Evolutionary conservation across 1,284 basidiomycete genomes (phyloP), one percentile per base, ranked within the genome.

Genomic region (Ustilago cynodontis): DNA sequence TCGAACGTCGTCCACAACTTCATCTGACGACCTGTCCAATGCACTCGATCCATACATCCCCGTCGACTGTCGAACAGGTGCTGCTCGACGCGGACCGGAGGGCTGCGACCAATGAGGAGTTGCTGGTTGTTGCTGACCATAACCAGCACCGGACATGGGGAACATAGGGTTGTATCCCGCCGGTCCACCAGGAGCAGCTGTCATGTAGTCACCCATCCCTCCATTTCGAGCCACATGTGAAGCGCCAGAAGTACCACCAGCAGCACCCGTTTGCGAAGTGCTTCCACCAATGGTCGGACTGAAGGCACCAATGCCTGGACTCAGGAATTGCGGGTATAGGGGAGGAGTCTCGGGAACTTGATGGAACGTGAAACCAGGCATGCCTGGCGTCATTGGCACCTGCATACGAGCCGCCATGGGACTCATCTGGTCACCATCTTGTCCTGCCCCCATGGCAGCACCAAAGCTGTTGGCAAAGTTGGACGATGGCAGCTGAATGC

Each of bases 321-420:
- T 83, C 45, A 87, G 82, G 60, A 87, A 83, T 14, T 85, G 84
- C 29, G 80, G 78, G 50, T 87, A 79, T 41, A 86, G 70, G 3
- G 87, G 87, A 1, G 87, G 87, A 16, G 87, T 87, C 57, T 86
- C 82, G 1, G 86, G 85, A 56, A 87, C 81, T 16, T 84, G 79
- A 16, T 86, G 85, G 50, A 87, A 86, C 0, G 85, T 82, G 65
- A 87, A 88, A 2, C 86, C 86, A 0, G 87, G 87, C 87, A 88
- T 87, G 9, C 85, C 85, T 3, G 86, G 87, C 9, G 87, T 87
- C 82, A 87, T 86, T 18, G 86, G 84, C 16, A 81, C 71, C 13
- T 67, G 72, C 67, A 74, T 74, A 16, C 65, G 57, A 9, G 72
- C 68, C 2, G 56, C 43, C 67, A 66, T 66, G 2, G 81, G 66